A percentile compares a stretch with the other conserved stretches of the same genome.
Conservation (phyloP, 306 rosid genomes). For the Castanea mollissima region DNA sequence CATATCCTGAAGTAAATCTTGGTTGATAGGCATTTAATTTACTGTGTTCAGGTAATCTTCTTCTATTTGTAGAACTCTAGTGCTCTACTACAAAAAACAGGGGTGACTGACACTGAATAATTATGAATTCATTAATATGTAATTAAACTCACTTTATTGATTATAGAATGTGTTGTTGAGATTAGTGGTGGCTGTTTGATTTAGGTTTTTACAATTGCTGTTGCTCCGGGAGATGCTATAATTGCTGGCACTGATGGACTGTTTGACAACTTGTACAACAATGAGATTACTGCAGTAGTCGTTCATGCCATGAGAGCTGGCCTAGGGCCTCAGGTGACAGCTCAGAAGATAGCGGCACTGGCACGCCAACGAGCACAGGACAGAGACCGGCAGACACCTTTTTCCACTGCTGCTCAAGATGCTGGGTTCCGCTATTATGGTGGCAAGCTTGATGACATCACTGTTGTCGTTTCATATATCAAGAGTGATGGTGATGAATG, state of each 20-base stretch:
- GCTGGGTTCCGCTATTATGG: constrained; percentile 92
- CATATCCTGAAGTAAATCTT: background rate
- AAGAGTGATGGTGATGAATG: constrained; percentile 30
- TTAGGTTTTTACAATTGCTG: constrained; percentile 84
- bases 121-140: background rate
- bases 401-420: constrained; percentile 95
- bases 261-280: constrained; percentile 86
- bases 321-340: constrained; percentile 79
- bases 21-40: background rate
- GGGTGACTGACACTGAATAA: background rate
- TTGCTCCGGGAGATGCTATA: constrained; percentile 80
- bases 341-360: constrained; percentile 97
- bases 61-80: background rate
- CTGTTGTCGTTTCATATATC: constrained; percentile 85
- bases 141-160: background rate
- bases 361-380: constrained; percentile 95
- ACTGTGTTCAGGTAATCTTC: background rate
- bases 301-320: constrained; percentile 85
- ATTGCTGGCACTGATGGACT: constrained; percentile 94
- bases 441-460: constrained; percentile 94
- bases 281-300: constrained; percentile 88
- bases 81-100: background rate
- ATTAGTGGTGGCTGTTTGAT: constrained; percentile 23
- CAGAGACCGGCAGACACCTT: constrained; percentile 85
- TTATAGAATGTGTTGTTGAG: background rate